phyloP scores from a whole-genome alignment of 495 filamentous ascomycete genomes.

The Immersiella caudata region DNA sequence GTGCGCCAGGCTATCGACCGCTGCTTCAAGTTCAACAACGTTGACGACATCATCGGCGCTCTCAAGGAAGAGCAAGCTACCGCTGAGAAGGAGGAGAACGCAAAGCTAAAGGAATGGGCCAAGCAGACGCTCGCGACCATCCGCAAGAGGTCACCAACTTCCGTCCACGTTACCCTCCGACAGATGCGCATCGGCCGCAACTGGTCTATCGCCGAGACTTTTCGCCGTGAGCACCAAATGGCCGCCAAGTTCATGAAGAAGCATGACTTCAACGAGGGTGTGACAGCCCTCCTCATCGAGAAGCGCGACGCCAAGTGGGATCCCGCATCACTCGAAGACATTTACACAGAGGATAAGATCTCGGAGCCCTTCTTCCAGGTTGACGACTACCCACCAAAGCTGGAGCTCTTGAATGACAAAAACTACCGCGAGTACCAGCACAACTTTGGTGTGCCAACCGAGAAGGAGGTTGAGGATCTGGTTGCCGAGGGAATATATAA shows the following conservation, averaged over 20 bases:
- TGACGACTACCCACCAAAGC: conserved; percentile 37
- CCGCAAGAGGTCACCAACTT: conserved; percentile 74
- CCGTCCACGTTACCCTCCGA: conserved; percentile 76
- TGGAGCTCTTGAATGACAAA: conserved; percentile 54
- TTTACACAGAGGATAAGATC: conserved; percentile 52
- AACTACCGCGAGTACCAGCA: conserved; percentile 54
- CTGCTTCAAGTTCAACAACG: conserved; percentile 67
- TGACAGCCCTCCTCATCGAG: conserved; percentile 71
- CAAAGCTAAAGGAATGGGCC: conserved; percentile 67
- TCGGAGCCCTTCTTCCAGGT: conserved; percentile 63
- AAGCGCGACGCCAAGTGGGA: conserved; percentile 71
- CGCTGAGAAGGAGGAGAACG: conserved; percentile 63
- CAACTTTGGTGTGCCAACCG: conserved; percentile 68
- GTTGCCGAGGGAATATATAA: conserved; percentile 47
- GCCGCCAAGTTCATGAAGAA: conserved; percentile 82
- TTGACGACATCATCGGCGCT: conserved; percentile 70
- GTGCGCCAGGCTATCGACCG: conserved; percentile 80
- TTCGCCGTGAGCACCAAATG: conserved; percentile 78
- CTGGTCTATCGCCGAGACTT: conserved; percentile 82
- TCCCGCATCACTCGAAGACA: conserved; percentile 67
- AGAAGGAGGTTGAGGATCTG: conserved; percentile 65
- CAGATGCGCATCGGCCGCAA: conserved; percentile 73
- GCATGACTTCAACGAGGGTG: conserved; percentile 86
- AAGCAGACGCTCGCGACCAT: conserved; percentile 70
- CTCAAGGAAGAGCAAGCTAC: conserved; percentile 56